Conservation (phyloP, 2,329 filamentous ascomycete genomes). For the Cytospora piceae region DNA sequence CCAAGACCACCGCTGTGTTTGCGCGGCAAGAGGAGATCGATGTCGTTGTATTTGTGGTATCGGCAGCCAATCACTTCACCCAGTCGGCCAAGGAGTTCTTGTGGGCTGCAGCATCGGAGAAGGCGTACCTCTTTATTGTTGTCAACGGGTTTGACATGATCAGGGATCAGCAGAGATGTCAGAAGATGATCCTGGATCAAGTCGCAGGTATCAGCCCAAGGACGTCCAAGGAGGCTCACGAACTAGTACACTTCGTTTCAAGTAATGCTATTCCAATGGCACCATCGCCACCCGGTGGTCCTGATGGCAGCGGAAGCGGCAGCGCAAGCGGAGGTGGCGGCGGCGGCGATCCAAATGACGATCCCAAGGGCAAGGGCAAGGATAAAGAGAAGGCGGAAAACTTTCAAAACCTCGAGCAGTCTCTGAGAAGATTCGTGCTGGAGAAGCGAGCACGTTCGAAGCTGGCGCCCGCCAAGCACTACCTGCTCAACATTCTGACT, state of each 20-base stretch:
- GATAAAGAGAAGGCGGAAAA: slow-evolving; percentile 86
- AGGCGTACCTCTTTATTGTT: slow-evolving; percentile 98
- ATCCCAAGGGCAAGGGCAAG: slow-evolving; percentile 79
- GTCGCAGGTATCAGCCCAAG: slow-evolving; percentile 84
- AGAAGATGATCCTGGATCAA: slow-evolving; percentile 92
- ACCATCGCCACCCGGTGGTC: slow-evolving; percentile 59
- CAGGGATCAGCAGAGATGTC: slow-evolving; percentile 84
- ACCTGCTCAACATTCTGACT: slow-evolving; percentile 88
- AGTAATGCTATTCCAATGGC: slow-evolving; percentile 89
- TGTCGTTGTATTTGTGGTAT: slow-evolving; percentile 97
- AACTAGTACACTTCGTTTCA: slow-evolving; percentile 96
- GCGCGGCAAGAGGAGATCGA: slow-evolving; percentile 98
- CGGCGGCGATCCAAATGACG: slow-evolving; percentile 59
- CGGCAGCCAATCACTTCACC: slow-evolving; percentile 96
- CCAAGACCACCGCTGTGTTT: slow-evolving; percentile 97
- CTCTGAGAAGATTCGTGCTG: slow-evolving; percentile 87
- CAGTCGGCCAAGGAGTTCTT: slow-evolving; percentile 98
- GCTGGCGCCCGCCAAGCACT: slow-evolving; percentile 92
- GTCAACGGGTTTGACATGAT: slow-evolving; percentile 98
- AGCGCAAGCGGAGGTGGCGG: slow-evolving; percentile 58
- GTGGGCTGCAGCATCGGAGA: slow-evolving; percentile 90
- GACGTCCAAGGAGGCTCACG: slow-evolving; percentile 88
- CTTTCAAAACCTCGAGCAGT: slow-evolving; percentile 87
- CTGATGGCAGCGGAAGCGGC: slow-evolving; percentile 57
- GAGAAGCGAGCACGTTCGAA: slow-evolving; percentile 96